Conservation (phyloP, 2,329 filamentous ascomycete species). For the Cyclaneusma minus region DNA sequence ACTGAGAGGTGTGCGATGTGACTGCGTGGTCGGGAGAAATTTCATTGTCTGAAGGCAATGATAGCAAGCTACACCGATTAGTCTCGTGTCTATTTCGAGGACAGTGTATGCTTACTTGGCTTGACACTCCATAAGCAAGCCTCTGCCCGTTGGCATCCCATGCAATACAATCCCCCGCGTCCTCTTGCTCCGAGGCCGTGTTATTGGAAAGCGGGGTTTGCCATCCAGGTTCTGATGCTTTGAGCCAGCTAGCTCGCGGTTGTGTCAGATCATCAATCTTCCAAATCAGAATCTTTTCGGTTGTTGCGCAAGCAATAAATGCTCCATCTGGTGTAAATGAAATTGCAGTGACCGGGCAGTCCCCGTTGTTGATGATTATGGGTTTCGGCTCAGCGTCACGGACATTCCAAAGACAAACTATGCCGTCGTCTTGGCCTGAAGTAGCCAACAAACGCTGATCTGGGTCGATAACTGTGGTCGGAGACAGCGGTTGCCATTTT, state of each 20-base stretch:
- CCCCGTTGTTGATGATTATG: slow-evolving; percentile 45
- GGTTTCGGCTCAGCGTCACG: slow-evolving; percentile 36
- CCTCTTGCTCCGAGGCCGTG: slow-evolving; percentile 37
- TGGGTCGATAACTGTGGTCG: slow-evolving; percentile 26
- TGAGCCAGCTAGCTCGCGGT: slow-evolving; percentile 44
- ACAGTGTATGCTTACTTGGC: slow-evolving; percentile 31
- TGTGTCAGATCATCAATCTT: slow-evolving; percentile 43
- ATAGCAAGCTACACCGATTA: slow-evolving; percentile 3
- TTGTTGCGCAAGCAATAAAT: slow-evolving; percentile 46
- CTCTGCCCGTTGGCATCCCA: slow-evolving; percentile 48
- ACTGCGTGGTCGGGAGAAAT: too few relatives aligned
- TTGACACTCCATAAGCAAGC: slow-evolving; percentile 48
- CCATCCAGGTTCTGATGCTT: slow-evolving; percentile 39
- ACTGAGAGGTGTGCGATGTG: too few relatives aligned
- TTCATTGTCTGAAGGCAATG: slow-evolving; percentile 12
- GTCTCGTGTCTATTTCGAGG: not conserved
- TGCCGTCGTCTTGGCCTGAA: slow-evolving; percentile 45
- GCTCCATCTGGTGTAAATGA: slow-evolving; percentile 48
- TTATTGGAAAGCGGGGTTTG: slow-evolving; percentile 35
- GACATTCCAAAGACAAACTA: slow-evolving; percentile 47
- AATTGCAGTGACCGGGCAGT: slow-evolving; percentile 37
- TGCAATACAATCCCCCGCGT: slow-evolving; percentile 43
- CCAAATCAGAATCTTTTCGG: slow-evolving; percentile 45
- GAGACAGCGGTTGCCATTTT: slow-evolving; percentile 41
- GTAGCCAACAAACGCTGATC: slow-evolving; percentile 33